Evolutionary conservation across 208 protist species (phyloP).

Genomic region (Leishmania guyanensis): DNA sequence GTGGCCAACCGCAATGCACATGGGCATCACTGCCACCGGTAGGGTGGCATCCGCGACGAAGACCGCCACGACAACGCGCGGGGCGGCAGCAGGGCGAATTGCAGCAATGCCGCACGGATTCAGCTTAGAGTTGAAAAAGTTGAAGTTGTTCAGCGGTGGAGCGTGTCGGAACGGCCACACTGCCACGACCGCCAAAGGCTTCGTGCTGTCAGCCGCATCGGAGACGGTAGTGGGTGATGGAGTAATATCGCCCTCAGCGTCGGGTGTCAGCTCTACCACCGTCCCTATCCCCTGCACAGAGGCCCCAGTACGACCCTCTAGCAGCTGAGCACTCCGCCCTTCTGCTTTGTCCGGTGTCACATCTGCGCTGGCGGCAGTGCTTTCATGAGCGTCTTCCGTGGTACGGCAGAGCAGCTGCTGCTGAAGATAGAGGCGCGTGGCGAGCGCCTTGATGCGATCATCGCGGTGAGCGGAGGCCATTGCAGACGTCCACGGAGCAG

Average conservation of each 20-base stretch:
- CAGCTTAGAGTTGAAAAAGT: constrained; percentile 49
- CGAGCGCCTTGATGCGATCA: constrained; percentile 25
- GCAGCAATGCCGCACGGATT: constrained; percentile 35
- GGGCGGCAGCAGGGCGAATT: constrained; percentile 11
- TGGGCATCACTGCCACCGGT: constrained; percentile 27
- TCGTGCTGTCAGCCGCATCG: neutral
- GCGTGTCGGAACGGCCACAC: constrained; percentile 66
- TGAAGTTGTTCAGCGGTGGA: constrained; percentile 46
- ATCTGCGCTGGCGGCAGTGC: neutral
- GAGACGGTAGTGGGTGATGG: too few species aligned
- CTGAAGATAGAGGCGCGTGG: constrained; percentile 26
- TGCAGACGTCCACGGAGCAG: neutral
- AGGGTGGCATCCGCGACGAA: constrained; percentile 29
- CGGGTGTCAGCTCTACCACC: neutral
- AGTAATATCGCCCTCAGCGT: neutral
- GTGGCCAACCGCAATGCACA: constrained; percentile 44
- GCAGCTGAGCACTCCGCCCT: neutral
- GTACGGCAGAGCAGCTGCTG: constrained; percentile 17
- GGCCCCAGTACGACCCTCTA: neutral
- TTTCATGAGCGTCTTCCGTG: neutral
- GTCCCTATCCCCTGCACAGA: neutral
- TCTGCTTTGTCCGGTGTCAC: neutral
- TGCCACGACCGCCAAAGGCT: neutral
- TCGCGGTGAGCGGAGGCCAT: constrained; percentile 1
- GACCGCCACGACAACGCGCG: constrained; percentile 33